Percentiles rank a stretch among this genome's conserved stretches.
These are phyloP conservation scores for Microbotryum intermedium DNA, from an alignment of 1,284 basidiomycete species.

Conservation along the genomic window DNA sequence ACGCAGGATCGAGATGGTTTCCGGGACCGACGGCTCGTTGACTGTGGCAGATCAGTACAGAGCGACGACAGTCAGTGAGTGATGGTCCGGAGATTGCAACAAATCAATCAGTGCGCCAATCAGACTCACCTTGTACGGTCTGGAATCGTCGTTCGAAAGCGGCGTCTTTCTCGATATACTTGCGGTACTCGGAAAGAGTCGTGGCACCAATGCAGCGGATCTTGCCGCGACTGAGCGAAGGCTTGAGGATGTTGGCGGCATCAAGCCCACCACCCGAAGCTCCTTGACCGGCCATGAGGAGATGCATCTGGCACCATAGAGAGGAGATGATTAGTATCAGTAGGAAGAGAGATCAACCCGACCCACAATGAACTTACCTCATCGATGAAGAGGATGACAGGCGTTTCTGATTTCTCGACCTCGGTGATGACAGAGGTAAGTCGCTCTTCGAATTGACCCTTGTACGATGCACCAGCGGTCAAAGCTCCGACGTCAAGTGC, in stretches of 20 bases:
- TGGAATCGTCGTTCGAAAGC: slow-evolving; percentile 87
- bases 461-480: slow-evolving; percentile 71
- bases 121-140: slow-evolving; percentile 7
- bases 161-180: slow-evolving; percentile 91
- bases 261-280: slow-evolving; percentile 43
- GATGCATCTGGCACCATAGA: slow-evolving; percentile 51
- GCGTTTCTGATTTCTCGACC: slow-evolving; percentile 80
- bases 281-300: slow-evolving; percentile 71
- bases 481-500: slow-evolving; percentile 82
- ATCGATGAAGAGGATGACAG: slow-evolving; percentile 91
- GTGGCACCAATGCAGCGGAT: slow-evolving; percentile 85
- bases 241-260: slow-evolving; percentile 73
- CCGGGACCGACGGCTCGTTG: slow-evolving; percentile 81
- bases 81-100: not conserved
- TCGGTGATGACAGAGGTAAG: slow-evolving; percentile 86
- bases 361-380: slow-evolving; percentile 47
- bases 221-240: slow-evolving; percentile 66
- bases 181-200: slow-evolving; percentile 77
- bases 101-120: too few species aligned
- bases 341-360: not conserved
- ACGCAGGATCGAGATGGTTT: slow-evolving; percentile 87
- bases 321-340: not conserved
- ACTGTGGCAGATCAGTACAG: slow-evolving; percentile 75
- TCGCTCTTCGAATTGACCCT: slow-evolving; percentile 89
- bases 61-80: not conserved